Conservation (phyloP, 495 filamentous ascomycete genomes). For the Viridothelium virens region DNA sequence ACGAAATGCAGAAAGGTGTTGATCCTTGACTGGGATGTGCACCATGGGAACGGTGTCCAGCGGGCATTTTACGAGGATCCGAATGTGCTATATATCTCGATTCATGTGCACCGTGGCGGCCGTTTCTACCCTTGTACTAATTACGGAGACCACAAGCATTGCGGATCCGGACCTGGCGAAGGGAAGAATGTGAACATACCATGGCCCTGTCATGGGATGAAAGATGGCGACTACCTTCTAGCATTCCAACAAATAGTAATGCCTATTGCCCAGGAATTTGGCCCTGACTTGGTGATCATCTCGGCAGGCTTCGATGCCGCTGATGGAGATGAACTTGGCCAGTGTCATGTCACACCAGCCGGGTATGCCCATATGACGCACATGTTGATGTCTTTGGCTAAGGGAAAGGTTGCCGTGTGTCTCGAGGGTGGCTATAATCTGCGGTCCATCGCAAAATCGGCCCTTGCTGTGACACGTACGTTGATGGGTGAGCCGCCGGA, state of each 20-base stretch:
- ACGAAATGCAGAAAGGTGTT: slow-evolving; percentile 76
- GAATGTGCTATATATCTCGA: slow-evolving; percentile 89
- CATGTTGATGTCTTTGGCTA: slow-evolving; percentile 94
- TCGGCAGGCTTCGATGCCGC: slow-evolving; percentile 96
- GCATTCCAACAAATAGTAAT: slow-evolving; percentile 97
- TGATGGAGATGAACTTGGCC: slow-evolving; percentile 82
- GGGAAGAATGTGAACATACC: slow-evolving; percentile 93
- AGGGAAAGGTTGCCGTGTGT: slow-evolving; percentile 84
- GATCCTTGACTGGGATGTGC: slow-evolving; percentile 90
- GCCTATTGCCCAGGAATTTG: slow-evolving; percentile 87
- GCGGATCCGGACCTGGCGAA: slow-evolving; percentile 62
- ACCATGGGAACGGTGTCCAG: slow-evolving; percentile 91
- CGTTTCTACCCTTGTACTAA: slow-evolving; percentile 76
- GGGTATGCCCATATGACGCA: slow-evolving; percentile 99
- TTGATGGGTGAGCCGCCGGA: slow-evolving; percentile 93
- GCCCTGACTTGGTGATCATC: slow-evolving; percentile 89
- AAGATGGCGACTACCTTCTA: slow-evolving; percentile 91
- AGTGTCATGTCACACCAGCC: slow-evolving; percentile 78
- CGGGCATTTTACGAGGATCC: slow-evolving; percentile 92
- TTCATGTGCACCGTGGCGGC: slow-evolving; percentile 81
- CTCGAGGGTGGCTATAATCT: slow-evolving; percentile 95
- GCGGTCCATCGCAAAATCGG: slow-evolving; percentile 81
- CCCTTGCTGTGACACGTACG: slow-evolving; percentile 81
- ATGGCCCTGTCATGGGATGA: slow-evolving; percentile 83
- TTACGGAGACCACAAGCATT: slow-evolving; percentile 68